Evolutionary conservation across 306 rosid species (phyloP), one percentile per base, ranked within the genome.

Genomic region (Vigna unguiculata): DNA sequence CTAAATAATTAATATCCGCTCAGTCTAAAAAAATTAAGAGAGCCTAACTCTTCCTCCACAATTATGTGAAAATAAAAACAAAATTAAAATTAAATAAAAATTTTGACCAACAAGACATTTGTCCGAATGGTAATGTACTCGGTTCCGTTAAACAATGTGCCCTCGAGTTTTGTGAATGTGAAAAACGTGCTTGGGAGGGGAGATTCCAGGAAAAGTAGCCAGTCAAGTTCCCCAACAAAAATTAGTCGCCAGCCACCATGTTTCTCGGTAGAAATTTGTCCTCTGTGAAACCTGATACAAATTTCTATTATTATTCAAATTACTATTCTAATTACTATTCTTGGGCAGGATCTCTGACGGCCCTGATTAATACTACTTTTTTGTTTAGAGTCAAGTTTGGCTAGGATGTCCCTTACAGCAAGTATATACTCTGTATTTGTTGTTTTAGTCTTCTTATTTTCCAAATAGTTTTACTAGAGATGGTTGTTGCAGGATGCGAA

Each of bases 391-490:
- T 51, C 13, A 17, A 51, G 21, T 17, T 51, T 51, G 57, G 12
- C 24, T 24, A 2, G 57, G 57, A 51, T 17, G 57, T 13, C 12
- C 21, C 3, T 51, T 17, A 22, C 58, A 19, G 25, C 10, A 24
- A 52, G 19, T 24, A 61, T 45, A 69, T n/a, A n/a, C n/a, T n/a
- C 28, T 59, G 2, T 52, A 20, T 34, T 49, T 15, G 69, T 20
- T 32, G 71, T 70, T 60, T 70, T 51, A 13, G n/a, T n/a, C n/a
- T n/a, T n/a, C n/a, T n/a, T n/a, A n/a, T n/a, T n/a, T n/a, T n/a
- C n/a, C n/a, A n/a, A n/a, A n/a, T 76, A 47, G 59, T 22, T 46
- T 54, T 57, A 57, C 67, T 28, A 8, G 74, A 65, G 59, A 47
- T 58, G 59, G n/a, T 38, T 12, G 49, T n/a, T n/a, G n/a, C 47